Evolutionary conservation across 192 early-diverging fungal species (phyloP).

Genomic region (Coemansia sp.): DNA sequence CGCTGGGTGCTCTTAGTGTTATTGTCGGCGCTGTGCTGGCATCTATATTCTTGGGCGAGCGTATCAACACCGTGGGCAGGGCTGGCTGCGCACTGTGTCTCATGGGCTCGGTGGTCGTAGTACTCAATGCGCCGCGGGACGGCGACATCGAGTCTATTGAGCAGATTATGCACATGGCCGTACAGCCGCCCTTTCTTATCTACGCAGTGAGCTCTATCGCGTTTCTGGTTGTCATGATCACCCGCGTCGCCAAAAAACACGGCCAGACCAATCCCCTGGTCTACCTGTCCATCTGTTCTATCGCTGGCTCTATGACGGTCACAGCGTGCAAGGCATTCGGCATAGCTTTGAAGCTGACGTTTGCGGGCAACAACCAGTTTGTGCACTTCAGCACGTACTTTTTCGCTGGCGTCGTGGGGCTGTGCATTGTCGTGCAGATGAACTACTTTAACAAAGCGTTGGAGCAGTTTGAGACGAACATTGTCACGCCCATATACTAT

Average conservation of each 20-base stretch:
- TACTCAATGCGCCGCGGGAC: conserved; percentile 85
- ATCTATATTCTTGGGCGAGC: conserved; percentile 85
- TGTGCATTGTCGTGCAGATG: conserved; percentile 92
- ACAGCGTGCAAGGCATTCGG: conserved; percentile 94
- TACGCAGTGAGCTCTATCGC: conserved; percentile 70
- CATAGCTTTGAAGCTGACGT: conserved; percentile 88
- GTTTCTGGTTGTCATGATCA: conserved; percentile 77
- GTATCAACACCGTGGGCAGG: conserved; percentile 76
- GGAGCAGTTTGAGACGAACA: conserved; percentile 87
- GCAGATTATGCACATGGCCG: conserved; percentile 76
- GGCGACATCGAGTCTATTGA: conserved; percentile 76
- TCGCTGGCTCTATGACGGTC: conserved; percentile 92
- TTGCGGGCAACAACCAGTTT: conserved; percentile 91
- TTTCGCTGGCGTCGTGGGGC: conserved; percentile 73
- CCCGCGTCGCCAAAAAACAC: conserved; percentile 71
- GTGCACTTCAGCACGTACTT: conserved; percentile 86
- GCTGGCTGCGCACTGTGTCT: conserved; percentile 90
- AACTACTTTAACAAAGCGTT: conserved; percentile 99
- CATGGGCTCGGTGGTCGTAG: conserved; percentile 83
- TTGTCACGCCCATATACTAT: conserved; percentile 90
- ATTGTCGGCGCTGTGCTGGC: conserved; percentile 86
- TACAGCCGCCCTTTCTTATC: conserved; percentile 79
- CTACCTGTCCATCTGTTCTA: conserved; percentile 93
- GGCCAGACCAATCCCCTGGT: conserved; percentile 82
- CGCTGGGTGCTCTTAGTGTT: conserved; percentile 87